Evolutionary conservation across 331 rosid genomes (phyloP), one percentile per base, ranked within the genome.

Genomic region (Malus hybrid): DNA sequence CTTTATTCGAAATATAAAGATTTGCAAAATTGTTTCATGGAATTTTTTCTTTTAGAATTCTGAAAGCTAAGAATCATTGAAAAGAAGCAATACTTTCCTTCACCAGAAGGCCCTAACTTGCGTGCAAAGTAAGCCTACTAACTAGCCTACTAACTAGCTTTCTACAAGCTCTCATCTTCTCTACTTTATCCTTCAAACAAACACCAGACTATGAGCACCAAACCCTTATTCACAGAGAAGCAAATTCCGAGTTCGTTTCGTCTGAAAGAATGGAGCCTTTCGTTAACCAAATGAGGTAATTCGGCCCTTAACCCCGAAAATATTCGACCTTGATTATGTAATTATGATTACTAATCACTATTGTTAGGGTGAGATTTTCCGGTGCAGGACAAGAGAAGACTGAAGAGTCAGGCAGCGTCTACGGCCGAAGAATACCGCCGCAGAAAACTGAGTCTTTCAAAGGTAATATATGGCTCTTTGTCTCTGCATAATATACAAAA

Each of bases 21-120:
- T 7, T 55, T 22, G 44, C 60, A 9, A 18, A 42, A 20, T 6
- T 4, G 5, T 52, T 52, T 52, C 20, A 6, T 52, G 20, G 57
- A 16, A 1, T 16, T 33, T 24, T 72, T 39, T 24, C 24, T 2
- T 39, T 13, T 24, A 11, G 46, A 15, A 67, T 19, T 15, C 67
- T 4, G 29, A 79, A 73, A 55, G 71, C 58, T 5, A 63, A 72
- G 50, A 72, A 61, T 66, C 62, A 52, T 72, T 46, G 66, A 58
- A 84, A 82, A 80, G 79, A 85, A 81, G 60, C 64, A 86, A 91
- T 90, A 82, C 87, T 70, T 88, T 79, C 16, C 92, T 39, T 89
- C 69, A 66, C 20, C 19, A 77, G 36, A 60, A 82, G 64, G 52
- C 26, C 73, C 34, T 57, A 4, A 60, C 81, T 80, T 91, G 50